These are phyloP conservation scores for Scedosporium dehoogii DNA, from an alignment of 2,329 filamentous ascomycete genomes.

Conservation along the genomic window DNA sequence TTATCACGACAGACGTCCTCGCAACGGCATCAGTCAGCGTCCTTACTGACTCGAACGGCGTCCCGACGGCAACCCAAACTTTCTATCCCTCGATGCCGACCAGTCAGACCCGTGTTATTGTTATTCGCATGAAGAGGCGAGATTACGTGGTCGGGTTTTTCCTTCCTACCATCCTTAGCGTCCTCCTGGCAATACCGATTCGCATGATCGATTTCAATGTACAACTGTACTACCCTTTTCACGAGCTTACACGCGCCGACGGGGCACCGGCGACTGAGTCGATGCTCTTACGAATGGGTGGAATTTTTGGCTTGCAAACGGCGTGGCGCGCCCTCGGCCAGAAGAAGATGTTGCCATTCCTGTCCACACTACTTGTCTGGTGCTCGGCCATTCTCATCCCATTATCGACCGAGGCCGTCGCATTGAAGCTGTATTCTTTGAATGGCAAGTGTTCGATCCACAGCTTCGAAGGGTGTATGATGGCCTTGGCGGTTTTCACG, in stretches of 20 bases:
- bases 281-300: conserved; percentile 29
- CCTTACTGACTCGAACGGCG: neutral
- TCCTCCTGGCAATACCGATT: conserved; percentile 27
- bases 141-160: conserved; percentile 31
- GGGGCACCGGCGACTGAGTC: conserved; percentile 30
- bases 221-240: conserved; percentile 33
- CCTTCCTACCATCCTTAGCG: conserved; percentile 28
- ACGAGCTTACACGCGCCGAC: conserved; percentile 23
- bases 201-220: conserved; percentile 28
- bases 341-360: conserved; percentile 24
- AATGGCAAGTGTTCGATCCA: conserved; percentile 20
- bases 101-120: neutral
- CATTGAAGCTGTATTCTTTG: conserved; percentile 22
- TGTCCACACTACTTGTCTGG: conserved; percentile 25
- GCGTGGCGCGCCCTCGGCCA: conserved; percentile 22
- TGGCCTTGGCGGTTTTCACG: conserved; percentile 23
- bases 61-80: conserved; percentile 2
- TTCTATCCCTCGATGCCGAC: neutral
- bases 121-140: neutral
- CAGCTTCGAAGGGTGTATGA: conserved; percentile 20
- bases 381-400: conserved; percentile 26
- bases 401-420: conserved; percentile 28
- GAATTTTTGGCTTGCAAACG: conserved; percentile 22
- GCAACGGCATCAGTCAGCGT: neutral
- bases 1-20: neutral